Base-by-base conservation (phyloP, 1,139 yeast species). In the Candida smagusa region DNA sequence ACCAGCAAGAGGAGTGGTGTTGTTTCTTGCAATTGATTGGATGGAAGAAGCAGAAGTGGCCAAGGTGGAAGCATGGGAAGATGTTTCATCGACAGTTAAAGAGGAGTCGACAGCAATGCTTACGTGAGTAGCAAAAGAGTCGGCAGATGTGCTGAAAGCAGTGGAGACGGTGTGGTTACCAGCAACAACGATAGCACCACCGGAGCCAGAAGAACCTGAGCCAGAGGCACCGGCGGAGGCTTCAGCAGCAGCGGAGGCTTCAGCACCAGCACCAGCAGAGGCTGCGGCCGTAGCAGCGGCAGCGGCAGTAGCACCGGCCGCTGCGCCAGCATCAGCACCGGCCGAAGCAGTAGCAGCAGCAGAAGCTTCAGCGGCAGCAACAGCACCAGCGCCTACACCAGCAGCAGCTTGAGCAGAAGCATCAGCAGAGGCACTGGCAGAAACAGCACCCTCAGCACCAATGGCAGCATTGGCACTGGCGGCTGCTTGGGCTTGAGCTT, bases 241-340 rank as follows among this genome's bases (percentile, higher is more conserved):
- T 34, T 79, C 67, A 33, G 78, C 74, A 44, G 84, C 82, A 40
- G 83, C 62, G 25, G 74, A n/a, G 26, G 26, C 11, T 4, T 3
- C 63, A 36, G 74, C 72, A 30, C 46, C 46, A 38, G 63, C 62
- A 31, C 76, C 38, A 16, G 86, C 88, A 42, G 81, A 72, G 27
- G 35, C 42, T 2, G 33, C 12, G 60, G 85, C 80, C 71, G 69
- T 74, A 5, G 83, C 77, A 59, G 64, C 76, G 30, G 81, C 74
- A 52, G 86, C 89, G 52, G 45, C 27, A 31, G 39, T 30, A 13
- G 40, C 41, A 35, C 43, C 41, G 7, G 33, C 31, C 12, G 36
- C 34, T 28, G 39, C 28, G 31, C 31, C 31, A 27, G 37, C 44
- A 33, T 41, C 37, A 7, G 36, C 41, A 25, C 42, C 40, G 23